These are phyloP conservation scores for Cryphonectria naterciae DNA, from an alignment of 2,329 filamentous ascomycete genomes.

Conservation along the genomic window DNA sequence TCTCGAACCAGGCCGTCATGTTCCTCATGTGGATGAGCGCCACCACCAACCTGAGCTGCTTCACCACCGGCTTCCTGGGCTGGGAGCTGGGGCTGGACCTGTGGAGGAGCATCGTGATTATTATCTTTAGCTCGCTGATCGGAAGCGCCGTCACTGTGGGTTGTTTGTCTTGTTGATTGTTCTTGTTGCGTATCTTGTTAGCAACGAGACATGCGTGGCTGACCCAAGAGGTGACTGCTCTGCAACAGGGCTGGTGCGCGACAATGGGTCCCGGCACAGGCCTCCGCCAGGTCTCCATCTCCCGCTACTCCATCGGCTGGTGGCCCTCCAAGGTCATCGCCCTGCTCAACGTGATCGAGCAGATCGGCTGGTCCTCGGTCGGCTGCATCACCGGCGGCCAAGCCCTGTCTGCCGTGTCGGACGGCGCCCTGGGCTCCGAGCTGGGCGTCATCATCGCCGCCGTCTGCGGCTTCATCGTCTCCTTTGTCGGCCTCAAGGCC, in stretches of 20 bases:
- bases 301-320: conserved; percentile 54
- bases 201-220: neutral
- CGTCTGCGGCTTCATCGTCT: conserved; percentile 53
- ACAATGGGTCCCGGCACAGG: conserved; percentile 55
- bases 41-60: conserved; percentile 56
- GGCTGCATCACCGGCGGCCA: conserved; percentile 56
- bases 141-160: conserved; percentile 45
- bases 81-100: conserved; percentile 52
- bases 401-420: conserved; percentile 50
- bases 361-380: conserved; percentile 57
- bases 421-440: conserved; percentile 49
- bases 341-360: conserved; percentile 52
- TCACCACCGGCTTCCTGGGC: conserved; percentile 56
- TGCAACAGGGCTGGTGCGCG: conserved; percentile 49
- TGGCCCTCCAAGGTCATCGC: conserved; percentile 56
- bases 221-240: neutral
- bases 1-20: conserved; percentile 51
- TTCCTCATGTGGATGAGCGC: conserved; percentile 56
- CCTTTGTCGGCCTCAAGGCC: conserved; percentile 54
- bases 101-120: conserved; percentile 48
- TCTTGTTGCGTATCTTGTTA: neutral
- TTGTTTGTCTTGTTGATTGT: neutral
- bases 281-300: conserved; percentile 55
- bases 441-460: conserved; percentile 59
- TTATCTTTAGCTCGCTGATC: conserved; percentile 50